A percentile compares a stretch with the other conserved stretches of the same genome.
These are phyloP conservation scores for Macrophomina pseudophaseolina DNA, from an alignment of 2,329 filamentous ascomycete species.

Conservation along the genomic window DNA sequence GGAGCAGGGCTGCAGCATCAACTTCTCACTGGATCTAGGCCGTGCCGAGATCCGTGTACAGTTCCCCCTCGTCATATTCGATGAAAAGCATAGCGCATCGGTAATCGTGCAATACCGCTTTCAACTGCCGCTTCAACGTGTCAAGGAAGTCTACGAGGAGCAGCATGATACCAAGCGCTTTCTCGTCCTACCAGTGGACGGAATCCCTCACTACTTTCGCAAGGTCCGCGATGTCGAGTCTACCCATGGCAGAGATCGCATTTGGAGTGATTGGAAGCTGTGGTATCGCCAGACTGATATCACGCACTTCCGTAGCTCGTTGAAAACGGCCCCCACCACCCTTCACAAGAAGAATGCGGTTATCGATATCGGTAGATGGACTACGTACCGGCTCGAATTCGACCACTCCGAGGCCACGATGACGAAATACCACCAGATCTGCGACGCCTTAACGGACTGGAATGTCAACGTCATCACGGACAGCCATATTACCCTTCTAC, in stretches of 20 bases:
- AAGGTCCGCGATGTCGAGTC: slow-evolving; percentile 37
- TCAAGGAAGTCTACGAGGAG: slow-evolving; percentile 46
- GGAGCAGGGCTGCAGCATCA: slow-evolving; percentile 32
- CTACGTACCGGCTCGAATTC: slow-evolving; percentile 61
- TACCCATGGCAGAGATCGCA: slow-evolving; percentile 49
- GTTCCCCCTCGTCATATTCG: slow-evolving; percentile 47
- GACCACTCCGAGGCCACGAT: slow-evolving; percentile 38
- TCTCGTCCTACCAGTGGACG: slow-evolving; percentile 41
- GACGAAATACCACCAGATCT: slow-evolving; percentile 51
- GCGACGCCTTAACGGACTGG: slow-evolving; percentile 68
- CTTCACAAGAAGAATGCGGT: slow-evolving; percentile 43
- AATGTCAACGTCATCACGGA: slow-evolving; percentile 65
- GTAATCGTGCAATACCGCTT: slow-evolving; percentile 45
- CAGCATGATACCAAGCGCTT: slow-evolving; percentile 24
- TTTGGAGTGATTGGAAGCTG: slow-evolving; percentile 62
- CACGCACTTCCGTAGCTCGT: slow-evolving; percentile 44
- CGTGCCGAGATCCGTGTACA: slow-evolving; percentile 51
- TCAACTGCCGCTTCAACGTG: slow-evolving; percentile 51
- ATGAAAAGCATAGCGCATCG: slow-evolving; percentile 27
- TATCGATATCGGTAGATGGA: slow-evolving; percentile 61
- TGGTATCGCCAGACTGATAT: slow-evolving; percentile 71
- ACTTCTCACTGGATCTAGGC: slow-evolving; percentile 50
- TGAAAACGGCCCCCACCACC: slow-evolving; percentile 47
- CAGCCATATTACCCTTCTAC: slow-evolving; percentile 50
- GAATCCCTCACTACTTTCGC: slow-evolving; percentile 52